Evolutionary conservation across 1,284 basidiomycete genomes (phyloP).

Genomic region (Volvariella volvacea): DNA sequence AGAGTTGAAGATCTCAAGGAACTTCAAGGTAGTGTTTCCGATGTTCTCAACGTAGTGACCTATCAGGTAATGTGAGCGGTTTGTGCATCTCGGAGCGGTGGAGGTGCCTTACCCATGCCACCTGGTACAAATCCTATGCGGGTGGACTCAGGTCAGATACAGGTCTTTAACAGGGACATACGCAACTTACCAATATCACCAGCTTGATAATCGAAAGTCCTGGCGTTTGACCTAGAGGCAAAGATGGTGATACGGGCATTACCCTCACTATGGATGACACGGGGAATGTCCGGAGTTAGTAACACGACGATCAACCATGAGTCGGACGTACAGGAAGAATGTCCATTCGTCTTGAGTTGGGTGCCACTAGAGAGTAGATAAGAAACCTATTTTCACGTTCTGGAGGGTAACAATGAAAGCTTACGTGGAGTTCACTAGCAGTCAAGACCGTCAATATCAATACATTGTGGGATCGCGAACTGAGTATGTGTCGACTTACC

Average conservation of each 20-base stretch:
- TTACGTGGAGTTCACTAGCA: constrained; percentile 37
- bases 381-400: not conserved
- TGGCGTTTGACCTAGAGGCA: constrained; percentile 51
- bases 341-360: constrained; percentile 67
- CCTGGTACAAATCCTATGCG: constrained; percentile 49
- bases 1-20: constrained; percentile 61
- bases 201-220: constrained; percentile 62
- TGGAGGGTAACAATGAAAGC: constrained; percentile 7
- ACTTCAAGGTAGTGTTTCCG: constrained; percentile 55
- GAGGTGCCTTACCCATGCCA: too few relatives aligned
- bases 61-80: too few relatives aligned
- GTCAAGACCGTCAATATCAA: constrained; percentile 1
- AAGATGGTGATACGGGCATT: constrained; percentile 58
- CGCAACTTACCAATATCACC: constrained; percentile 56
- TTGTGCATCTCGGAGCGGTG: too few relatives aligned
- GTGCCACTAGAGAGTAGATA: constrained; percentile 54
- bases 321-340: constrained; percentile 45
- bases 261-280: constrained; percentile 36
- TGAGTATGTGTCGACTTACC: constrained; percentile 28
- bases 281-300: too few relatives aligned
- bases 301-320: too few relatives aligned
- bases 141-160: too few relatives aligned
- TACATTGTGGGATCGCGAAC: not conserved
- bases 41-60: constrained; percentile 68
- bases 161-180: too few relatives aligned